These are phyloP conservation scores for Spathaspora sp. DNA, from an alignment of 1,139 yeast species.

Conservation along the genomic window DNA sequence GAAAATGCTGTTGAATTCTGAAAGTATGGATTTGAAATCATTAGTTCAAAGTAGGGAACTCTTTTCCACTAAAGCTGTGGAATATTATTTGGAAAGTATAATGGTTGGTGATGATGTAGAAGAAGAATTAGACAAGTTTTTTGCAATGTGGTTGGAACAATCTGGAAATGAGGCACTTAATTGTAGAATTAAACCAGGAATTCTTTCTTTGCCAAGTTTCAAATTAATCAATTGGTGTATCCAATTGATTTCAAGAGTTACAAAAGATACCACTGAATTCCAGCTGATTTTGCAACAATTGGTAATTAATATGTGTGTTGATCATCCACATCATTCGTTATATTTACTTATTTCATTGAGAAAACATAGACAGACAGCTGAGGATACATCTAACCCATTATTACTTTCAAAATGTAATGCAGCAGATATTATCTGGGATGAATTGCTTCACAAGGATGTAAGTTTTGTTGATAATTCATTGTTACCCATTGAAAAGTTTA, in stretches of 20 bases:
- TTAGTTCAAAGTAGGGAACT: slow-evolving; percentile 35
- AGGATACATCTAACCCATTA: slow-evolving; percentile 28
- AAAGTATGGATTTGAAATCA: slow-evolving; percentile 43
- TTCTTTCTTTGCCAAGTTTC: slow-evolving; percentile 49
- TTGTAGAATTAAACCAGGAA: slow-evolving; percentile 26
- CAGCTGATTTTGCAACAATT: slow-evolving; percentile 55
- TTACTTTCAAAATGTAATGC: slow-evolving; percentile 51
- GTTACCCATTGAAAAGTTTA: slow-evolving; percentile 45
- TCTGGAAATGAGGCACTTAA: slow-evolving; percentile 44
- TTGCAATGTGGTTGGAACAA: slow-evolving; percentile 83
- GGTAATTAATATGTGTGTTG: slow-evolving; percentile 49
- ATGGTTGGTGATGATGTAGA: slow-evolving; percentile 47
- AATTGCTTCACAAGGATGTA: slow-evolving; percentile 12
- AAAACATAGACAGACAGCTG: slow-evolving; percentile 38
- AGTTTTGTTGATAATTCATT: slow-evolving; percentile 17
- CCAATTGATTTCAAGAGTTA: slow-evolving; percentile 75
- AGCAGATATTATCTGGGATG: slow-evolving; percentile 48
- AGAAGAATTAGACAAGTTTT: slow-evolving; percentile 71
- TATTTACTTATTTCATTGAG: slow-evolving; percentile 64
- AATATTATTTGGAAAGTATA: slow-evolving; percentile 58
- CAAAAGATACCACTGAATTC: slow-evolving; percentile 48
- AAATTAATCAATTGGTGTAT: slow-evolving; percentile 79
- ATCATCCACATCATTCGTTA: slow-evolving; percentile 78
- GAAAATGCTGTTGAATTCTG: slow-evolving; percentile 48
- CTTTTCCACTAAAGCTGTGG: slow-evolving; percentile 58